Conservation (phyloP, 495 filamentous ascomycete species). For the Penicillium pancosmium region DNA sequence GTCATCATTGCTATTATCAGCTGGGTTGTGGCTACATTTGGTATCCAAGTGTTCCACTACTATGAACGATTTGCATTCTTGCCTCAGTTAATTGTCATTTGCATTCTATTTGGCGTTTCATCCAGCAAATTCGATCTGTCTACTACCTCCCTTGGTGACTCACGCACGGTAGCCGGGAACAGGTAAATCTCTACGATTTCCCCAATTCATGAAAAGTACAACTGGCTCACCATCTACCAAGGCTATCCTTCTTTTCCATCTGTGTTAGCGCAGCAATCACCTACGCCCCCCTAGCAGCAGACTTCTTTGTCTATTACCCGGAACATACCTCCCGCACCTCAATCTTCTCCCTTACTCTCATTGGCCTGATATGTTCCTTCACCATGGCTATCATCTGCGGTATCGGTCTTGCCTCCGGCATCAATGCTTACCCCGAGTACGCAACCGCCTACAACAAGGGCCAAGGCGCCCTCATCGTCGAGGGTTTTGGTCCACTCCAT, state of each 20-base stretch:
- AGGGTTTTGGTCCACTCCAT: constrained; percentile 62
- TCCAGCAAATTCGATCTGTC: constrained; percentile 63
- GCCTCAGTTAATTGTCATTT: constrained; percentile 65
- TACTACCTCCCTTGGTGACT: constrained; percentile 50
- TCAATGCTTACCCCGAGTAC: constrained; percentile 55
- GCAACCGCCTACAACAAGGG: constrained; percentile 53
- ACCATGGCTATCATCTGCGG: constrained; percentile 66
- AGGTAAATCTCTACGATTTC: constrained; percentile 29
- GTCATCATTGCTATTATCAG: constrained; percentile 67
- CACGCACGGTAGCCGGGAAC: constrained; percentile 58
- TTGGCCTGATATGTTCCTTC: constrained; percentile 57
- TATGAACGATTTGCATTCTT: constrained; percentile 75
- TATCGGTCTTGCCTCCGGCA: constrained; percentile 68
- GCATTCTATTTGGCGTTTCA: constrained; percentile 69
- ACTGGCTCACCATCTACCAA: constrained; percentile 13
- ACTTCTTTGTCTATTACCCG: constrained; percentile 70
- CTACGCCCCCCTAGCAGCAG: constrained; percentile 60
- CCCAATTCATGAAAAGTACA: not conserved
- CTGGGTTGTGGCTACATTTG: constrained; percentile 72
- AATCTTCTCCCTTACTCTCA: constrained; percentile 41
- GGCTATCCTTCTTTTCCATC: constrained; percentile 69
- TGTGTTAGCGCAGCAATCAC: constrained; percentile 66
- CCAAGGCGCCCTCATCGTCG: constrained; percentile 62
- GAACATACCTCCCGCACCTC: constrained; percentile 46
- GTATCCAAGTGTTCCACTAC: constrained; percentile 69